These are phyloP conservation scores for Fraxinus latifolia DNA, from an alignment of 305 asterid genomes.

Conservation along the genomic window DNA sequence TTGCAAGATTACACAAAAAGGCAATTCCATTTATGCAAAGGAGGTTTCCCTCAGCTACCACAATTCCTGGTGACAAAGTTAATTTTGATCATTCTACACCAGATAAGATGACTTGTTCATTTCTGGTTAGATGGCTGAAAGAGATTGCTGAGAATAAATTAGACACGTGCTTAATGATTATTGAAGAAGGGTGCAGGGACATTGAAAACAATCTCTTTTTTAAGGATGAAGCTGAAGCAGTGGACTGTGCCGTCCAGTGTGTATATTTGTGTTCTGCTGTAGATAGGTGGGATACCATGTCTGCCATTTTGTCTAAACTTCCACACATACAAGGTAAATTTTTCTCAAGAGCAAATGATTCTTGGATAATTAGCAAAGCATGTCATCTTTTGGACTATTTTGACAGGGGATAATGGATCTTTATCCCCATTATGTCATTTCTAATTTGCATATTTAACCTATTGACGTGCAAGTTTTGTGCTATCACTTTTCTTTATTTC, in stretches of 20 bases:
- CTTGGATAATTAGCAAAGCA: constrained; percentile 7
- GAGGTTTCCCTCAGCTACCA: constrained; percentile 32
- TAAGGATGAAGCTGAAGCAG: constrained; percentile 61
- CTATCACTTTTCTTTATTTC: background rate
- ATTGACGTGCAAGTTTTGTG: background rate
- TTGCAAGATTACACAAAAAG: constrained; percentile 56
- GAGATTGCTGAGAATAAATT: constrained; percentile 74
- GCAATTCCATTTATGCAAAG: constrained; percentile 82
- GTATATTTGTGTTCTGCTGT: constrained; percentile 73
- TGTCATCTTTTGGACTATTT: constrained; percentile 12
- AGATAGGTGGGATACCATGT: constrained; percentile 83
- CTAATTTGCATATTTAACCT: background rate
- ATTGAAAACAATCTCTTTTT: constrained; percentile 46
- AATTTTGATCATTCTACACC: constrained; percentile 27
- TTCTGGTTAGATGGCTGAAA: constrained; percentile 81
- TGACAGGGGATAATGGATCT: constrained; percentile 5
- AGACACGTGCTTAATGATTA: constrained; percentile 62
- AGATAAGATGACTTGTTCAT: constrained; percentile 52
- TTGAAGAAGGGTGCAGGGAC: constrained; percentile 74
- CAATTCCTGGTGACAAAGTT: constrained; percentile 32
- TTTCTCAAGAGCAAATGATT: constrained; percentile 20
- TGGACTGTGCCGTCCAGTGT: constrained; percentile 81
- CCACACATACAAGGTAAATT: constrained; percentile 60
- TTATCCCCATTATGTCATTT: background rate
- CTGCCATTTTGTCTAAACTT: constrained; percentile 72